These are phyloP conservation scores for Stenogyne calaminthoides DNA, from an alignment of 305 asterid genomes.

Conservation along the genomic window DNA sequence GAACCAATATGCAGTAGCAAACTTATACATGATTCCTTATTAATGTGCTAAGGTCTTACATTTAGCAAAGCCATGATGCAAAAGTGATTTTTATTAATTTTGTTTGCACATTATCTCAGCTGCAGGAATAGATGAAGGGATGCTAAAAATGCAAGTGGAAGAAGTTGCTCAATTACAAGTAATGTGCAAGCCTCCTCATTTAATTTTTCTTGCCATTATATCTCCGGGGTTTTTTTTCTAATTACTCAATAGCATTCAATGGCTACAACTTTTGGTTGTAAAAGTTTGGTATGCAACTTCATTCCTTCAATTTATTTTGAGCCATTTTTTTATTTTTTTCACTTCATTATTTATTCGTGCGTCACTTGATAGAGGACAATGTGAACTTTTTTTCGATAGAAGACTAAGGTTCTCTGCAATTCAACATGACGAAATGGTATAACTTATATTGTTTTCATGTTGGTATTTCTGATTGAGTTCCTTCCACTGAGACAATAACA, in stretches of 20 bases:
- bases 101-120: background rate
- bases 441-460: too few relatives aligned
- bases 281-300: background rate
- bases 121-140: slow-evolving; percentile 99
- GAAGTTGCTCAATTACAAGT: slow-evolving; percentile 87
- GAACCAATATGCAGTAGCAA: background rate
- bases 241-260: background rate
- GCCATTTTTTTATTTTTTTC: too few relatives aligned
- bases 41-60: background rate
- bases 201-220: background rate
- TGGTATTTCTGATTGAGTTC: too few relatives aligned
- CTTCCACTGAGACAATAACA: too few relatives aligned
- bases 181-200: too few relatives aligned
- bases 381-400: too few relatives aligned
- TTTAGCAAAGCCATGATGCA: background rate
- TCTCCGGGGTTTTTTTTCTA: background rate
- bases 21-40: background rate
- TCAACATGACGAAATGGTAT: too few relatives aligned
- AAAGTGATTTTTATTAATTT: slow-evolving; percentile 5
- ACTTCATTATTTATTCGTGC: too few relatives aligned
- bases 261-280: background rate
- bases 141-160: slow-evolving; percentile 93
- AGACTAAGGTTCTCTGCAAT: too few relatives aligned
- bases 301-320: too few relatives aligned
- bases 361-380: too few relatives aligned